Conservation (phyloP, 495 filamentous ascomycete genomes). For the Aspergillus steynii region DNA sequence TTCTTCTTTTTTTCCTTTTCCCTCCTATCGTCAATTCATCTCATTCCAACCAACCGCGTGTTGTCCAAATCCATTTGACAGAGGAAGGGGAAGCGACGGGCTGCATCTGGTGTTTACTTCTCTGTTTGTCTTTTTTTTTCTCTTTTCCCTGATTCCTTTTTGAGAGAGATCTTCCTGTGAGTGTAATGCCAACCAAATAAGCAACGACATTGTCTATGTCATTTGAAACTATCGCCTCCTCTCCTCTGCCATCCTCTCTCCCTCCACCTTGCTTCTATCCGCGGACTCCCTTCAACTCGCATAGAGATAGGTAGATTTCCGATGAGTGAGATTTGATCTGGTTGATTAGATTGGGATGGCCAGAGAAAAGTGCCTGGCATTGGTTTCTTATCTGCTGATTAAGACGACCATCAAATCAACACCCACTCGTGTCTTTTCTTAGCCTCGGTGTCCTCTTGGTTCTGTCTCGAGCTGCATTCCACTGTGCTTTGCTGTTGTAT, state of each 20-base stretch:
- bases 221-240: slow-evolving; percentile 14
- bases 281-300: neutral
- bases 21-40: slow-evolving; percentile 21
- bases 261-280: neutral
- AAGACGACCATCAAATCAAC: too few species aligned
- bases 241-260: slow-evolving; percentile 14
- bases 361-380: too few species aligned
- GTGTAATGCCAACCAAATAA: slow-evolving; percentile 36
- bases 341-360: too few species aligned
- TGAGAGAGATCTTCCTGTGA: slow-evolving; percentile 30
- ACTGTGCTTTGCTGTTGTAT: too few species aligned
- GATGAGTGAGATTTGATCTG: too few species aligned
- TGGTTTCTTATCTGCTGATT: too few species aligned
- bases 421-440: too few species aligned
- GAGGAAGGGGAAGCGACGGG: slow-evolving; percentile 36
- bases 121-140: slow-evolving; percentile 27
- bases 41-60: slow-evolving; percentile 27
- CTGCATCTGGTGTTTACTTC: slow-evolving; percentile 32
- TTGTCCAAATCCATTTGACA: slow-evolving; percentile 34
- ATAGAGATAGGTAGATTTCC: neutral
- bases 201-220: slow-evolving; percentile 35
- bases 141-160: slow-evolving; percentile 22
- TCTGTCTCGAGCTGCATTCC: too few species aligned
- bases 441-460: too few species aligned
- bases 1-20: slow-evolving; percentile 17